Conservation (phyloP, 805 yeast genomes). For the Metschnikowia rubicola region DNA sequence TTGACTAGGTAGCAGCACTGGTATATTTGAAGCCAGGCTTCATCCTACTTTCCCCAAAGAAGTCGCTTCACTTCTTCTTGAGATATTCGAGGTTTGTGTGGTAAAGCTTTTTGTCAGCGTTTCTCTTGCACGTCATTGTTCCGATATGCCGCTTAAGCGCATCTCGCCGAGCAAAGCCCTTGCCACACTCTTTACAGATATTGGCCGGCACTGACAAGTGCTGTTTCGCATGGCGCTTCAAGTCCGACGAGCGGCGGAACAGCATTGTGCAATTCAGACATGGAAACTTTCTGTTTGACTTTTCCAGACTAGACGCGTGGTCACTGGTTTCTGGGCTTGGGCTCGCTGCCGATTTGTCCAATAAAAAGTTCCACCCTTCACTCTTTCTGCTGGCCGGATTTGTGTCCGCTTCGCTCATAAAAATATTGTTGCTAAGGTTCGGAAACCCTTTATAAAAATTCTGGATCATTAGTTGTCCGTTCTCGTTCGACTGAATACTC, state of each 20-base stretch:
- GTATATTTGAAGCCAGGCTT: too few species aligned
- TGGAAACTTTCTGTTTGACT: constrained; percentile 39
- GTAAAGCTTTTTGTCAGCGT: constrained; percentile 51
- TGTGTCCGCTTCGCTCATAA: constrained; percentile 16
- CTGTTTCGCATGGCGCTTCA: constrained; percentile 72
- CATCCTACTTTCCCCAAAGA: neutral
- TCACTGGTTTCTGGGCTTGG: constrained; percentile 4
- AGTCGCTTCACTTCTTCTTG: constrained; percentile 6
- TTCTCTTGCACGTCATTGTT: constrained; percentile 71
- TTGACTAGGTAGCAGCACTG: too few species aligned
- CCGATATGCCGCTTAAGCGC: constrained; percentile 74
- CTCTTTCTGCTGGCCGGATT: constrained; percentile 18
- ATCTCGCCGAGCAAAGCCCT: constrained; percentile 81
- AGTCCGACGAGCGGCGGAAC: constrained; percentile 65
- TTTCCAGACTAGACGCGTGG: neutral
- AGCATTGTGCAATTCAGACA: constrained; percentile 61
- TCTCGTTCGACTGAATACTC: constrained; percentile 32
- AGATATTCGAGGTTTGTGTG: constrained; percentile 29
- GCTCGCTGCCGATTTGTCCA: constrained; percentile 9
- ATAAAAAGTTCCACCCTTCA: constrained; percentile 33
- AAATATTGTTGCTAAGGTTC: constrained; percentile 40
- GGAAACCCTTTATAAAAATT: constrained; percentile 42
- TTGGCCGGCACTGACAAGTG: constrained; percentile 71
- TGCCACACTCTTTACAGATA: constrained; percentile 71
- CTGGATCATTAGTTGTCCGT: constrained; percentile 42